phyloP scores from a whole-genome alignment of 2,329 filamentous ascomycete species.

The Colletotrichum sp. region DNA sequence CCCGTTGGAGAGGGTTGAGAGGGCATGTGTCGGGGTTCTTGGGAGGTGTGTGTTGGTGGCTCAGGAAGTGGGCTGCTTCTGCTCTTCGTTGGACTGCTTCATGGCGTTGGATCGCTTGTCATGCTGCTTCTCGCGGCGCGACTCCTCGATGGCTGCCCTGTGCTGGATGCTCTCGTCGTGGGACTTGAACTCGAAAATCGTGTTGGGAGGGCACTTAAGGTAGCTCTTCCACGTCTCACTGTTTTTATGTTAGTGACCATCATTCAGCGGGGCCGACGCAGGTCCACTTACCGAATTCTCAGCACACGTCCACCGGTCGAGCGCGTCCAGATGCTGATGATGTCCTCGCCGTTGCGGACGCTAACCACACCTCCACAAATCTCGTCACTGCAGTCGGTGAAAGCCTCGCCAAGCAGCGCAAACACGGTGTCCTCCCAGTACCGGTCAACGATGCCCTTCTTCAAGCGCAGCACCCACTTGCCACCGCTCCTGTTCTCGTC shows the following conservation, averaged over 20 bases:
- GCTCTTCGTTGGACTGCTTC: constrained; percentile 38
- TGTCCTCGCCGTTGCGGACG: constrained; percentile 93
- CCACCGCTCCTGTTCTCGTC: constrained; percentile 95
- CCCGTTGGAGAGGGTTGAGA: neutral
- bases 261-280: neutral
- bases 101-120: constrained; percentile 40
- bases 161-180: constrained; percentile 97
- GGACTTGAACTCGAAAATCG: constrained; percentile 92
- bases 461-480: constrained; percentile 96
- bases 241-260: constrained; percentile 1
- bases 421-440: constrained; percentile 97
- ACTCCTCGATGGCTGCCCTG: constrained; percentile 87
- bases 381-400: constrained; percentile 89
- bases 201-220: constrained; percentile 85
- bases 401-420: constrained; percentile 92
- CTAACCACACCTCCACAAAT: constrained; percentile 95
- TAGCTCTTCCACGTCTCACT: constrained; percentile 95
- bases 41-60: neutral
- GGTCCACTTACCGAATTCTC: constrained; percentile 82
- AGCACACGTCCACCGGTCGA: constrained; percentile 92
- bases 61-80: constrained; percentile 19
- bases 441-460: constrained; percentile 95
- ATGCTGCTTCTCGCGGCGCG: constrained; percentile 81
- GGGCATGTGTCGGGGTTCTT: neutral
- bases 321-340: constrained; percentile 96